A percentile compares a stretch with the other conserved stretches of the same genome.
Conservation (phyloP, 1,284 basidiomycete genomes). For the Vanrija humicola region DNA sequence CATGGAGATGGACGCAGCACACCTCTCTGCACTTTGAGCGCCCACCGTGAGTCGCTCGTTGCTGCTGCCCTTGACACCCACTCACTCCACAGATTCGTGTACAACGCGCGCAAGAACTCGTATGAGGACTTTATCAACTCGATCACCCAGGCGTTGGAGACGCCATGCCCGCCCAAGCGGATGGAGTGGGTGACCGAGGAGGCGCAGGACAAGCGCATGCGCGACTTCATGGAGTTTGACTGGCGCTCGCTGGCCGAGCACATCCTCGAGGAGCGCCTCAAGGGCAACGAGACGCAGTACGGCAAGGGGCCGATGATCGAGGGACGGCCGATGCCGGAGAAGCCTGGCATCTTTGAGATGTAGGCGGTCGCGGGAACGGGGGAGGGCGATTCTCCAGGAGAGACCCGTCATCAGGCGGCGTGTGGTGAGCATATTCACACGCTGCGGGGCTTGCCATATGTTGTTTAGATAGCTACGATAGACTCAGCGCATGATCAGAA, state of each 20-base stretch:
- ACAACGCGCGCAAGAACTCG: constrained; percentile 23
- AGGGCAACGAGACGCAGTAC: not conserved
- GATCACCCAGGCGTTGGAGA: constrained; percentile 14
- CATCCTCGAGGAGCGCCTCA: not conserved
- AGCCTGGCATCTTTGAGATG: constrained; percentile 6
- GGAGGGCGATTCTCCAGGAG: too few relatives aligned
- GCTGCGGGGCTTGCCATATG: too few relatives aligned
- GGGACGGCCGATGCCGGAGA: not conserved
- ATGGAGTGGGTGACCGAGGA: not conserved
- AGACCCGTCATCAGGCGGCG: too few relatives aligned
- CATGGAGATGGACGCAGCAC: constrained; percentile 21
- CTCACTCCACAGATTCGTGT: constrained; percentile 13
- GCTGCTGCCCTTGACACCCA: too few relatives aligned
- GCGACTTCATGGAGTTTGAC: not conserved
- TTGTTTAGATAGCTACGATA: too few relatives aligned
- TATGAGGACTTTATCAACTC: constrained; percentile 20
- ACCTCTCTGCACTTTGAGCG: constrained; percentile 17
- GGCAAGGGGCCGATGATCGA: too few relatives aligned
- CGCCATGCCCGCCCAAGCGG: not conserved
- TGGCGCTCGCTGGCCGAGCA: not conserved
- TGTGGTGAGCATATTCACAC: too few relatives aligned
- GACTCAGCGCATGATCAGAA: too few relatives aligned
- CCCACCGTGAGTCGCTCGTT: constrained; percentile 14
- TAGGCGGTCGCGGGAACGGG: not conserved
- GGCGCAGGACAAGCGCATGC: not conserved